Conservation (phyloP, 1,284 basidiomycete species). For the Papiliotrema nemorosa region DNA sequence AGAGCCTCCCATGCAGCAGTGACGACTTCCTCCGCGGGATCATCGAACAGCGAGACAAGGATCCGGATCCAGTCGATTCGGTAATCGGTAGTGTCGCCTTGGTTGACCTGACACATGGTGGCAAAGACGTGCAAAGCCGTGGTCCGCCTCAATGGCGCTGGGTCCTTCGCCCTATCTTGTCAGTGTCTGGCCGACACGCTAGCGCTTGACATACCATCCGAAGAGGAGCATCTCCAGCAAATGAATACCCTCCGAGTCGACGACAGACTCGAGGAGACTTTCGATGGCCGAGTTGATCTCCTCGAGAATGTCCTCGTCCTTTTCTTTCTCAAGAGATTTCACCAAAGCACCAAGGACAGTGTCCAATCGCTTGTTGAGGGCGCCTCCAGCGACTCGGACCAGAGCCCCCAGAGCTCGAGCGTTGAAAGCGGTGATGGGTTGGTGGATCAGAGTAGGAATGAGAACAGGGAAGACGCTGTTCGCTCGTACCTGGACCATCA, state of each 20-base stretch:
- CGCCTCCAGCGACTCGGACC: slow-evolving; percentile 87
- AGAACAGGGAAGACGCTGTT: slow-evolving; percentile 96
- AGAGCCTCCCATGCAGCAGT: slow-evolving; percentile 79
- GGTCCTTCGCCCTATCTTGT: slow-evolving; percentile 67
- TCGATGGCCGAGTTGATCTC: slow-evolving; percentile 75
- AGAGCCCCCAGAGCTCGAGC: slow-evolving; percentile 86
- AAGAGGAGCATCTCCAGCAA: slow-evolving; percentile 83
- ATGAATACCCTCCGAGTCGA: slow-evolving; percentile 80
- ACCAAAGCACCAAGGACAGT: slow-evolving; percentile 73
- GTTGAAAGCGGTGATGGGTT: slow-evolving; percentile 93
- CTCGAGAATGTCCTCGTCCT: slow-evolving; percentile 63
- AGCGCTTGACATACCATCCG: slow-evolving; percentile 62
- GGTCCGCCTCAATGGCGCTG: slow-evolving; percentile 65
- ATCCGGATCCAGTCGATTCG: slow-evolving; percentile 94
- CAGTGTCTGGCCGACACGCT: no score
- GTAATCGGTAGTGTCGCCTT: slow-evolving; percentile 73
- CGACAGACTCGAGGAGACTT: slow-evolving; percentile 71
- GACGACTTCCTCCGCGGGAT: slow-evolving; percentile 68
- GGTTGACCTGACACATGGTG: slow-evolving; percentile 74
- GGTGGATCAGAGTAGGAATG: slow-evolving; percentile 84
- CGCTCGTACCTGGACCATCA: slow-evolving; percentile 66
- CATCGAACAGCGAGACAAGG: slow-evolving; percentile 80
- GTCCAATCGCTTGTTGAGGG: slow-evolving; percentile 77
- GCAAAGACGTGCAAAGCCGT: slow-evolving; percentile 74
- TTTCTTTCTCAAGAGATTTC: slow-evolving; percentile 58